Evolutionary conservation across 2,329 filamentous ascomycete species (phyloP), one percentile per base, ranked within the genome.

Genomic region (Didymosphaeria variabile): DNA sequence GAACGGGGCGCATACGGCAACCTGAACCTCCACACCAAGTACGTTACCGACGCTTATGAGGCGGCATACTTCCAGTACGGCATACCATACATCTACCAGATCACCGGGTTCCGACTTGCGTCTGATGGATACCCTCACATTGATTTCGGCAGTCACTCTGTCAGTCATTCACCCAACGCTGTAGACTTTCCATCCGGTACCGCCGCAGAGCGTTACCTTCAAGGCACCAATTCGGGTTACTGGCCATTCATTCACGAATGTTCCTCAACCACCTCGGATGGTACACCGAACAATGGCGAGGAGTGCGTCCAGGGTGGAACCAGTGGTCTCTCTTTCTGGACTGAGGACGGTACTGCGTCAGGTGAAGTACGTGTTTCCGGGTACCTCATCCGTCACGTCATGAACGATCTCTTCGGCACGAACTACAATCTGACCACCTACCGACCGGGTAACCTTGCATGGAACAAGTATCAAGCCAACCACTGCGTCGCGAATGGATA

Each of bases 281-380:
- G 57, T 15, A 55, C 21, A n/a, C 57, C 57, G 17, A 44, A 32
- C 34, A 55, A 59, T 29, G 57, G 51, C 6, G 10, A 59, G 36
- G 21, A n/a, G 3, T 59, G 57, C 19, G 38, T 42, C 10, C 23
- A 55, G 29, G 57, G 57, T 40, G 57, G 57, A 49, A 59, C 57
- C 13, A 59, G 57, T n/a, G 57, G 57, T 2, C 57, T 59, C n/a
- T 42, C 57, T 10, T 59, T 59, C 44, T 59, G 57, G 57, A 59
- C 57, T 3, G 32, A 42, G 9, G 31, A n/a, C 4, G 57, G 51
- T 26, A 47, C 57, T 40, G 57, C 57, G 15, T 49, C 57, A 38
- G 57, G 57, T 12, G 57, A 59, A 42, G 57, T 59, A 13, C 57
- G 57, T 15, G 45, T 55, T 7, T 50, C 44, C 26, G 57, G 42